Base-by-base conservation (phyloP, 176 grass and related monocot species). In the Musa schizocarpa region DNA sequence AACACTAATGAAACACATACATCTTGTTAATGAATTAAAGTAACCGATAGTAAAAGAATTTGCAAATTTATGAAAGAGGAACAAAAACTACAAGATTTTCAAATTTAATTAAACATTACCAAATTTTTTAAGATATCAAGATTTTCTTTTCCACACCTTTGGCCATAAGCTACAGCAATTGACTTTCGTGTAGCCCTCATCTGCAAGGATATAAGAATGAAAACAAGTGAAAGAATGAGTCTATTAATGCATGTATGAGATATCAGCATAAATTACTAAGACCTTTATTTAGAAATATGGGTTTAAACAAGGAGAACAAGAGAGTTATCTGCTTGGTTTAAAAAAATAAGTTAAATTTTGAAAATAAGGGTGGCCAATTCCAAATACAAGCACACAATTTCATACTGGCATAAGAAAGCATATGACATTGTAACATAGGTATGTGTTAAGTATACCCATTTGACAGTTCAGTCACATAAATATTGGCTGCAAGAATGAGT, bases 71-170 rank as follows among this genome's bases (percentile, higher is more conserved):
- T 51, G 16, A 1, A n/a, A 69, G 50, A 52, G 5, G 53, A 65
- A 76, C 2, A 11, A 76, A 22, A 9, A 14, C 6, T 23, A 17
- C n/a, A 62, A 26, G 9, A 13, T 17, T 64, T 63, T 14, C 13
- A 23, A 7, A 23, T 43, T 50, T 25, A 64, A 61, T 54, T 17
- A n/a, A n/a, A 71, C 61, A 9, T 93, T 93, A 98, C 94, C 90
- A 93, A 80, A 70, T 91, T 91, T 87, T 93, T 82, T 74, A 98
- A 83, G 77, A 93, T 89, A 69, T 82, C 82, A 76, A 91, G 76
- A 51, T 91, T 98, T 67, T 98, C 86, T 81, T 88, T 93, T 73
- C 88, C 94, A 78, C 88, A 88, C 89, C 87, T 91, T 65, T 93
- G 85, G 23, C 88, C 86, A 79, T 91, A 93, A 82, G 90, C 83